A percentile compares a stretch with the other conserved stretches of the same genome.
Conservation (phyloP, 192 early-diverging fungal species). For the Coemansia sp. region DNA sequence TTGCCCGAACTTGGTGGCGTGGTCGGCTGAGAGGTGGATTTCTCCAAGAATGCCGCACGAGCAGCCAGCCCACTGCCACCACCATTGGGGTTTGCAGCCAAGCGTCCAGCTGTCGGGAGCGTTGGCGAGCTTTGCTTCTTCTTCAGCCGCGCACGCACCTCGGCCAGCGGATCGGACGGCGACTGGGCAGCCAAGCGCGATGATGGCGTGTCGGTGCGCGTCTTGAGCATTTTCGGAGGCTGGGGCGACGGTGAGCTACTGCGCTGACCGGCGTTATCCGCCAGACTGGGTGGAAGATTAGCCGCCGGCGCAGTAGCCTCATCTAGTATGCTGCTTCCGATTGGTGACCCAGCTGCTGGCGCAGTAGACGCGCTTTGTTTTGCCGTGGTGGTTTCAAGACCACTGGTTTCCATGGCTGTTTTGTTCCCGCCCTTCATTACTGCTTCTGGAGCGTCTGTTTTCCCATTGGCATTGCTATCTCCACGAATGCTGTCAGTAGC, state of each 20-base stretch:
- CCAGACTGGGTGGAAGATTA: constrained; percentile 17
- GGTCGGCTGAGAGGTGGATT: background rate
- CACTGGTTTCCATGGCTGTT: background rate
- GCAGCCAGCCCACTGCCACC: background rate
- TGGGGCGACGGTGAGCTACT: constrained; percentile 15
- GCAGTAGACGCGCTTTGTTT: constrained; percentile 14
- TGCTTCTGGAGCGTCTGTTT: background rate
- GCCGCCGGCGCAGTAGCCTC: constrained; percentile 20
- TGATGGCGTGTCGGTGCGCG: constrained; percentile 24
- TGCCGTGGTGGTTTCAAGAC: background rate
- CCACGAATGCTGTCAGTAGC: background rate
- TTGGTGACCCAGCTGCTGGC: background rate
- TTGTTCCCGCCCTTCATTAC: background rate
- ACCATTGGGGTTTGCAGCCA: background rate
- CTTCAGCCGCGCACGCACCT: constrained; percentile 42
- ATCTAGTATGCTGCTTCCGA: background rate
- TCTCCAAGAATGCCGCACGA: constrained; percentile 21
- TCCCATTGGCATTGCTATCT: background rate
- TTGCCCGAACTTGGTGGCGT: constrained; percentile 2
- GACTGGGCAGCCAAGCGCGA: background rate
- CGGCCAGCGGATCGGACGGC: constrained; percentile 31
- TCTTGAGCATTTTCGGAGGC: constrained; percentile 25
- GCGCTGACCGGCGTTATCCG: constrained; percentile 8
- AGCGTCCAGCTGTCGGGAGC: constrained; percentile 9
- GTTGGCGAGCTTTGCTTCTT: constrained; percentile 48